Conservation (phyloP, 2,329 filamentous ascomycete species). For the Nigrospora sphaerica region DNA sequence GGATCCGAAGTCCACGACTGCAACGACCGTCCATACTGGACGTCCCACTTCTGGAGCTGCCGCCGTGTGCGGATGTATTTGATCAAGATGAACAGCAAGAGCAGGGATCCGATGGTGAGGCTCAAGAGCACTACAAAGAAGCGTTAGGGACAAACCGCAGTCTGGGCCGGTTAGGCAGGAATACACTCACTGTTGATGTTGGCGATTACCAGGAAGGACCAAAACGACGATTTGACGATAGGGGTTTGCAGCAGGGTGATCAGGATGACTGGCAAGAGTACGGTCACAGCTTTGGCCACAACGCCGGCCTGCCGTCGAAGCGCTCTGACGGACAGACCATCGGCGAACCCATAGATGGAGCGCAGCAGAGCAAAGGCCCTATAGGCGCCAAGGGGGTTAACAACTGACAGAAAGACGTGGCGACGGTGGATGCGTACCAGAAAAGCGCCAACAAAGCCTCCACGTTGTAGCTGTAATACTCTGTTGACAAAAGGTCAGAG, state of each 20-base stretch:
- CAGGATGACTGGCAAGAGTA: conserved; percentile 27
- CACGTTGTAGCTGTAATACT: conserved; percentile 44
- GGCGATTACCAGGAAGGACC: conserved; percentile 25
- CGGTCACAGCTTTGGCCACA: conserved; percentile 24
- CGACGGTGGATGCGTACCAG: conserved; percentile 25
- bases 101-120: conserved; percentile 21
- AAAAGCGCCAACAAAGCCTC: conserved; percentile 37
- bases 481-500: conserved; percentile 16
- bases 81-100: conserved; percentile 26
- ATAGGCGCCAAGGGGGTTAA: background rate
- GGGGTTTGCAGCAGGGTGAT: conserved; percentile 23
- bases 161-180: background rate
- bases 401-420: too few species aligned
- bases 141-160: background rate
- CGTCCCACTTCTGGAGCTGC: conserved; percentile 18
- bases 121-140: conserved; percentile 24
- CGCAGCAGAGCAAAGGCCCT: conserved; percentile 30
- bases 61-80: conserved; percentile 31
- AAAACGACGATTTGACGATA: conserved; percentile 16
- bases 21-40: conserved; percentile 15
- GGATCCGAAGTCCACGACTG: conserved; percentile 11
- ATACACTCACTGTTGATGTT: conserved; percentile 25
- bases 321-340: conserved; percentile 16
- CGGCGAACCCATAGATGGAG: conserved; percentile 23
- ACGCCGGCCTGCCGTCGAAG: conserved; percentile 16